These are phyloP conservation scores for Chrysopogon serrulatus DNA, from an alignment of 176 grass and related monocot species.

Conservation along the genomic window DNA sequence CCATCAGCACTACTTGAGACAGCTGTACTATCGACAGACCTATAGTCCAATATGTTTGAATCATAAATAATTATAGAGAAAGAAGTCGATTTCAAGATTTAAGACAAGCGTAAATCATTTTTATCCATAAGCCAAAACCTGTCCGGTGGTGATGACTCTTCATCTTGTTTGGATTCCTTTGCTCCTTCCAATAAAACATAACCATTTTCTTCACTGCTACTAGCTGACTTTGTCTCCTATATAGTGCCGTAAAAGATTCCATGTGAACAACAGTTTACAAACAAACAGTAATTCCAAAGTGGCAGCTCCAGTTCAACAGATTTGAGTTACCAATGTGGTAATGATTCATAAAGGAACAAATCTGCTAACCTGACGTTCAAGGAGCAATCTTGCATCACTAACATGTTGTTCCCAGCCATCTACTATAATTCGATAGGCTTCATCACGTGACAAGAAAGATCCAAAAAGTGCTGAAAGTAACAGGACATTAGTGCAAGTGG, in stretches of 20 bases:
- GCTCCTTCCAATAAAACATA: slow-evolving; percentile 44
- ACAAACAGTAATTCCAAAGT: not conserved
- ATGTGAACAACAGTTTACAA: not conserved
- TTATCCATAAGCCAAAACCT: slow-evolving; percentile 43
- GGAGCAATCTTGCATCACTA: slow-evolving; percentile 59
- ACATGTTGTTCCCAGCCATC: slow-evolving; percentile 74
- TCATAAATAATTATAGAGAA: slow-evolving; percentile 37
- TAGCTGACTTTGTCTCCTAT: slow-evolving; percentile 74
- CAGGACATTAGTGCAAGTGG: slow-evolving; percentile 10
- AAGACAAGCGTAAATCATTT: slow-evolving; percentile 5
- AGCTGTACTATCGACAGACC: slow-evolving; percentile 40
- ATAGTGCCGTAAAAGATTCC: slow-evolving; percentile 13
- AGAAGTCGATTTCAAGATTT: slow-evolving; percentile 15
- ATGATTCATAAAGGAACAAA: slow-evolving; percentile 8
- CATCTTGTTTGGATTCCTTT: slow-evolving; percentile 63
- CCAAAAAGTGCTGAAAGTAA: slow-evolving; percentile 91
- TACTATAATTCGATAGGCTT: slow-evolving; percentile 72
- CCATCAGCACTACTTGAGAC: slow-evolving; percentile 30
- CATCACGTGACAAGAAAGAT: slow-evolving; percentile 91
- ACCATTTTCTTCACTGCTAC: slow-evolving; percentile 57
- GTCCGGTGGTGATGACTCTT: slow-evolving; percentile 46
- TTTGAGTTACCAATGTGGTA: not conserved
- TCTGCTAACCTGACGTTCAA: slow-evolving; percentile 61
- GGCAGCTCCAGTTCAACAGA: not conserved
- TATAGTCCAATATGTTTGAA: slow-evolving; percentile 37